Conservation (phyloP, 177 flowering plant genomes). For the Telopea speciosissima region DNA sequence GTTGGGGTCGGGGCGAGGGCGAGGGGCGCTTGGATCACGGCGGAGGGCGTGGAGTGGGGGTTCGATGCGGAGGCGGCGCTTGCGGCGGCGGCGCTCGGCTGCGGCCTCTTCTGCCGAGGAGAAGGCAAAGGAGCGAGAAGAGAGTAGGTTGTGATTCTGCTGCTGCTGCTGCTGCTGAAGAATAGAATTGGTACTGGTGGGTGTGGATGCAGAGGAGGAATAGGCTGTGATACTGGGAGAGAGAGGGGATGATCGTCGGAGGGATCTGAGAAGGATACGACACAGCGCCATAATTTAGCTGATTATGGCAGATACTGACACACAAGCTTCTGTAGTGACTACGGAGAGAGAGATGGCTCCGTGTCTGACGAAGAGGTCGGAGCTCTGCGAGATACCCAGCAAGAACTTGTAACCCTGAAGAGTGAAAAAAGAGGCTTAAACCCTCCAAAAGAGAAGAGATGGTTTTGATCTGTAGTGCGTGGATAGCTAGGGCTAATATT, state of each 20-base stretch:
- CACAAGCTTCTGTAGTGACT: background rate
- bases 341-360: no score
- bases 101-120: slow-evolving; percentile 90
- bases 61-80: slow-evolving; percentile 79
- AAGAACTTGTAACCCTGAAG: no score
- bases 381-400: no score
- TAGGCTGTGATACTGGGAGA: background rate
- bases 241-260: background rate
- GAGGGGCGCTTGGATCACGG: slow-evolving; percentile 43
- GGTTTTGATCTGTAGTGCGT: no score
- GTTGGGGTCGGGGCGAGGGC: slow-evolving; percentile 51
- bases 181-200: slow-evolving; percentile 1
- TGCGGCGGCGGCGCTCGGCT: slow-evolving; percentile 77
- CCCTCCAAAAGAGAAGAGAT: no score
- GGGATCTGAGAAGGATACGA: slow-evolving; percentile 13
- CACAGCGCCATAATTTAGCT: background rate
- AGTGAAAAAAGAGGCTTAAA: no score
- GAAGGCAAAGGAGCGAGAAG: slow-evolving; percentile 47
- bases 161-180: background rate
- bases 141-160: slow-evolving; percentile 8
- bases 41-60: slow-evolving; percentile 82
- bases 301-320: background rate
- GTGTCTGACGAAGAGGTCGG: no score
- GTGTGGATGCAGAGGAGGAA: no score
- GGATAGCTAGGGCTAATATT: no score